Percentiles rank a stretch among this genome's conserved stretches.
These are phyloP conservation scores for Dactylellina drechsleri DNA, from an alignment of 2,329 filamentous ascomycete genomes.

Conservation along the genomic window DNA sequence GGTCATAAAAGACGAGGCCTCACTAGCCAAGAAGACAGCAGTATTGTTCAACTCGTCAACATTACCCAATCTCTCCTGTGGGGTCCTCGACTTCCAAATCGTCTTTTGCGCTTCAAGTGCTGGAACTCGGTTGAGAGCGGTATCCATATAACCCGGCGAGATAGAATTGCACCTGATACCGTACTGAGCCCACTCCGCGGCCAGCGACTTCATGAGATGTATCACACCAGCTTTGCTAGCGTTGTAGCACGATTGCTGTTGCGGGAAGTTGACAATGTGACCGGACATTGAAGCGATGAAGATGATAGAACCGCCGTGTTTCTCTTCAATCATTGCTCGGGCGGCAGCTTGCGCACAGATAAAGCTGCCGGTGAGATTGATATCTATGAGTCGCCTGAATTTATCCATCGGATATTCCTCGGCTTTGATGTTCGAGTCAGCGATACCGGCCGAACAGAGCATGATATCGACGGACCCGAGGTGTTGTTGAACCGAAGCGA, in stretches of 20 bases:
- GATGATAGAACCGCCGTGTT: constrained; percentile 77
- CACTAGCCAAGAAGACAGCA: constrained; percentile 78
- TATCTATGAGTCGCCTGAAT: constrained; percentile 82
- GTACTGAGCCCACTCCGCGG: constrained; percentile 84
- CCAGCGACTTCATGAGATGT: constrained; percentile 81
- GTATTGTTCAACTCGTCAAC: constrained; percentile 82
- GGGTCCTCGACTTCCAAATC: constrained; percentile 79
- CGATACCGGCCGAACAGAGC: constrained; percentile 83
- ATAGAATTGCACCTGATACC: constrained; percentile 85
- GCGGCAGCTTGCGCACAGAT: constrained; percentile 78
- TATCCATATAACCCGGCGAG: constrained; percentile 88
- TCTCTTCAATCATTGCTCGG: constrained; percentile 76
- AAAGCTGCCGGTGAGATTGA: constrained; percentile 84
- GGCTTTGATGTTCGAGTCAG: constrained; percentile 84
- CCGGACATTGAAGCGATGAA: constrained; percentile 84
- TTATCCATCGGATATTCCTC: constrained; percentile 79
- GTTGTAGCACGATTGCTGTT: constrained; percentile 85
- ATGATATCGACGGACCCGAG: constrained; percentile 78
- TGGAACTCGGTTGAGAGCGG: constrained; percentile 79
- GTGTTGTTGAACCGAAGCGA: constrained; percentile 71
- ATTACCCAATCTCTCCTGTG: constrained; percentile 76
- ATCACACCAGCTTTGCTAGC: constrained; percentile 83
- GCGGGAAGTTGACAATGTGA: constrained; percentile 84
- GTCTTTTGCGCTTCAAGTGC: constrained; percentile 83
- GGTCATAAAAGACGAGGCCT: constrained; percentile 80